These are phyloP conservation scores for Kwoniella sp. DNA, from an alignment of 768 basidiomycete genomes.

Conservation along the genomic window DNA sequence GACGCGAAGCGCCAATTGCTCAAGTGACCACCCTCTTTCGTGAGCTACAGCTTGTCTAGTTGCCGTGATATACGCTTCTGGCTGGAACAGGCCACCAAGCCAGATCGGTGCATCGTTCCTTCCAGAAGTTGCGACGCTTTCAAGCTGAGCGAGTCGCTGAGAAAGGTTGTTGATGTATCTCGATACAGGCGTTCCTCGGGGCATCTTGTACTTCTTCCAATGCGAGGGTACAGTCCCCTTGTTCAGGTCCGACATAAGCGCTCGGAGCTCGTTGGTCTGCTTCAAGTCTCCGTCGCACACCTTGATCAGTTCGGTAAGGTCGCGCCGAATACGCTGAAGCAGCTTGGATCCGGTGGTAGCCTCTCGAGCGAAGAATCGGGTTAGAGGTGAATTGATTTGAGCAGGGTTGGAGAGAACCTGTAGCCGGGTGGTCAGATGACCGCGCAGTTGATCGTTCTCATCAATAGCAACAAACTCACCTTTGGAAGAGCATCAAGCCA, in stretches of 20 bases:
- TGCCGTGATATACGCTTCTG: conserved; percentile 93
- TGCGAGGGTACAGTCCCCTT: conserved; percentile 88
- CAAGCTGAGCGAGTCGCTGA: conserved; percentile 79
- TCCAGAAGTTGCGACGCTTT: conserved; percentile 63
- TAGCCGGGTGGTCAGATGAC: conserved; percentile 1
- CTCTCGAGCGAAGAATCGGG: conserved; percentile 86
- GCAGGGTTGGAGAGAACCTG: conserved; percentile 69
- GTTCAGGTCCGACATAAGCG: conserved; percentile 81
- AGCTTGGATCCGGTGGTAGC: conserved; percentile 76
- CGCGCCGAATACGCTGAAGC: conserved; percentile 74
- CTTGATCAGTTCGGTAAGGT: conserved; percentile 76
- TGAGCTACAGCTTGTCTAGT: conserved; percentile 96
- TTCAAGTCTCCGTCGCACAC: conserved; percentile 86
- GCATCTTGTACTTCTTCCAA: conserved; percentile 88
- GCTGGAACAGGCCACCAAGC: conserved; percentile 94
- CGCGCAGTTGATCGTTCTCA: background rate
- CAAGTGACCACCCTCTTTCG: conserved; percentile 85
- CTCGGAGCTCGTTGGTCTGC: conserved; percentile 94
- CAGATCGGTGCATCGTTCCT: conserved; percentile 69
- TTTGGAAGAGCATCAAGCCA: conserved; percentile 78
- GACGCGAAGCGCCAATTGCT: conserved; percentile 76
- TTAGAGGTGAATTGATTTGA: conserved; percentile 67
- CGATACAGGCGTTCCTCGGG: conserved; percentile 75
- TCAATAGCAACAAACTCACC: conserved; percentile 59
- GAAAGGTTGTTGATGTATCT: conserved; percentile 83